These are phyloP conservation scores for Coemansia javaensis DNA, from an alignment of 192 early-diverging fungal genomes.

Conservation along the genomic window DNA sequence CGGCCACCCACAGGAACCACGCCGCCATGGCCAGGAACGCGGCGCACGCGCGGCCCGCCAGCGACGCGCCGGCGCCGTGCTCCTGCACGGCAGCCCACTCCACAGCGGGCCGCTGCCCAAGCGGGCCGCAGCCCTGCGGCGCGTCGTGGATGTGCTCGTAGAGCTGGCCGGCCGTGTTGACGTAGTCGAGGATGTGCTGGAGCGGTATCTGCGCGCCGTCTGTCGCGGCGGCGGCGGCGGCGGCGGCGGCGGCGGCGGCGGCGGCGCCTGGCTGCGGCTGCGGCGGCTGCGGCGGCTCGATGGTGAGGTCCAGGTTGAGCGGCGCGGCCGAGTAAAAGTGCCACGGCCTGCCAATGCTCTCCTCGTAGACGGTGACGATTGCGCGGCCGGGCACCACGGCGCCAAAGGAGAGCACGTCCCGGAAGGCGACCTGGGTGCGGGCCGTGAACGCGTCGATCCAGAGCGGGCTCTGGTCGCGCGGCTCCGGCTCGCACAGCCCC, in stretches of 20 bases:
- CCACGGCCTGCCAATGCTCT: constrained; percentile 31
- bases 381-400: constrained; percentile 10
- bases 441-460: constrained; percentile 48
- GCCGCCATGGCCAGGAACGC: constrained; percentile 54
- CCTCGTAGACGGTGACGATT: constrained; percentile 36
- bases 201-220: neutral
- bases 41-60: constrained; percentile 16
- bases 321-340: constrained; percentile 42
- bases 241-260: neutral
- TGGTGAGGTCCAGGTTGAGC: constrained; percentile 36
- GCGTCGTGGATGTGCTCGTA: constrained; percentile 18
- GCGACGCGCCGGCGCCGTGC: neutral
- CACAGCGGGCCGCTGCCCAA: no score
- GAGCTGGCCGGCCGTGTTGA: constrained; percentile 22
- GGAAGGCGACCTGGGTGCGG: constrained; percentile 42
- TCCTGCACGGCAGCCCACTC: no score
- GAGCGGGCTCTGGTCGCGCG: constrained; percentile 30
- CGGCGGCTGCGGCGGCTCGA: neutral
- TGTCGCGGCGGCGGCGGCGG: neutral
- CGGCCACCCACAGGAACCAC: constrained; percentile 56
- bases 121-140: neutral
- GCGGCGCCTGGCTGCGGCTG: neutral
- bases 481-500: constrained; percentile 43
- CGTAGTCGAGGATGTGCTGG: constrained; percentile 22
- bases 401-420: constrained; percentile 18